Base-by-base conservation (phyloP, 2,329 filamentous ascomycete genomes). In the Penicillium sp. region DNA sequence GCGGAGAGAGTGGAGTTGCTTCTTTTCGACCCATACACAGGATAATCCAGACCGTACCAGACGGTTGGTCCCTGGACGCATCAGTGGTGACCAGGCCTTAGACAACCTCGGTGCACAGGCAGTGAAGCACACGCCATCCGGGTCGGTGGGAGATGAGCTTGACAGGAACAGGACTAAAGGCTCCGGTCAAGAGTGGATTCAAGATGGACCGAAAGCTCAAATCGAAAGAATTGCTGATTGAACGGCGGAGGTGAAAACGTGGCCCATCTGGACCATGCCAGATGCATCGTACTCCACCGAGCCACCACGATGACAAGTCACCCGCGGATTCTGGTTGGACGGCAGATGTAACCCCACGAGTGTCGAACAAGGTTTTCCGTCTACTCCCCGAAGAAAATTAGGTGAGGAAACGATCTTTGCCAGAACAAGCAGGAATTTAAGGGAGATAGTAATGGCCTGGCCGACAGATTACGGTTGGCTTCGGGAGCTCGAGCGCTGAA, bases 81-180 rank as follows among this genome's bases (percentile, higher is more conserved):
- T 53, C 45, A 57, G 18, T 57, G 39, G 49, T 43, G 35, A 46
- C 13, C n/a, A 33, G 39, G 48, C 38, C 46, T 53, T 45, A 36
- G 35, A 28, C 12, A 34, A 28, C 47, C 40, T 56, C 51, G 51
- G 55, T 41, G 55, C 53, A 48, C 38, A 46, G 42, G 36, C 18
- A 18, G 18, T 18, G 18, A 18, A 18, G 18, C 37, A 48, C 43
- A 37, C 45, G 36, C 39, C 27, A 36, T 33, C n/a, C 44, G 35
- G 49, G 47, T 26, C 35, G 9, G 33, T 56, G 56, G 53, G 55
- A 56, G 54, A 47, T 56, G 55, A 58, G 55, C 42, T 45, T 11
- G 34, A 37, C 34, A 34, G 28, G 26, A 39, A 43, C 42, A 35
- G 39, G 43, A 39, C 18, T 32, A 47, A 39, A 39, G 33, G 40